Evolutionary conservation across 768 basidiomycete species (phyloP).

Genomic region (Collybiopsis confluens): DNA sequence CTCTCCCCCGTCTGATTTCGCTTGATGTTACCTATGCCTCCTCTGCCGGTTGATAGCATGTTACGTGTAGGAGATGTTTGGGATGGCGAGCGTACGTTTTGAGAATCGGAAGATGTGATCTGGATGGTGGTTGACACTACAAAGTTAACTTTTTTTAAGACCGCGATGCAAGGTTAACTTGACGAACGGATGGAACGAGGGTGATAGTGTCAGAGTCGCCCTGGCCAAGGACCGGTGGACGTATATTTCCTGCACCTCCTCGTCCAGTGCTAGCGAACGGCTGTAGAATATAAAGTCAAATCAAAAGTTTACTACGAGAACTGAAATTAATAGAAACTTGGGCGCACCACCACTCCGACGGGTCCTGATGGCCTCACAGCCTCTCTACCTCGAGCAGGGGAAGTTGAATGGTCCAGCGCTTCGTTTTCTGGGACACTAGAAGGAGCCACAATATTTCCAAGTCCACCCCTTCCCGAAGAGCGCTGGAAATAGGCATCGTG

Average conservation of each 20-base stretch:
- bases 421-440: neutral
- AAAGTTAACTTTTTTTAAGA: too few relatives aligned
- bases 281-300: neutral
- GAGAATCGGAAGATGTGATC: neutral
- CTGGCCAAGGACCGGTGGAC: neutral
- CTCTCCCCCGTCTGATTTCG: neutral
- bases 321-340: too few relatives aligned
- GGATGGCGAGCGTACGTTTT: neutral
- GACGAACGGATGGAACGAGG: neutral
- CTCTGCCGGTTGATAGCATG: slow-evolving; percentile 1
- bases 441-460: neutral
- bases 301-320: neutral
- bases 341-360: neutral
- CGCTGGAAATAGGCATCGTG: too few relatives aligned
- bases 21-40: slow-evolving; percentile 5
- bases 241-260: slow-evolving; percentile 2
- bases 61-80: slow-evolving; percentile 1
- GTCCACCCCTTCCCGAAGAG: slow-evolving; percentile 4
- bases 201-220: slow-evolving; percentile 1
- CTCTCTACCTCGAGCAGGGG: slow-evolving; percentile 3
- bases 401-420: neutral
- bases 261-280: neutral
- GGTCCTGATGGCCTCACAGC: neutral
- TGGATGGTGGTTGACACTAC: too few relatives aligned
- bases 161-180: too few relatives aligned